Percentiles rank a stretch among this genome's conserved stretches.
Conservation (phyloP, 2,329 filamentous ascomycete species). For the Samsoniella hepiali region DNA sequence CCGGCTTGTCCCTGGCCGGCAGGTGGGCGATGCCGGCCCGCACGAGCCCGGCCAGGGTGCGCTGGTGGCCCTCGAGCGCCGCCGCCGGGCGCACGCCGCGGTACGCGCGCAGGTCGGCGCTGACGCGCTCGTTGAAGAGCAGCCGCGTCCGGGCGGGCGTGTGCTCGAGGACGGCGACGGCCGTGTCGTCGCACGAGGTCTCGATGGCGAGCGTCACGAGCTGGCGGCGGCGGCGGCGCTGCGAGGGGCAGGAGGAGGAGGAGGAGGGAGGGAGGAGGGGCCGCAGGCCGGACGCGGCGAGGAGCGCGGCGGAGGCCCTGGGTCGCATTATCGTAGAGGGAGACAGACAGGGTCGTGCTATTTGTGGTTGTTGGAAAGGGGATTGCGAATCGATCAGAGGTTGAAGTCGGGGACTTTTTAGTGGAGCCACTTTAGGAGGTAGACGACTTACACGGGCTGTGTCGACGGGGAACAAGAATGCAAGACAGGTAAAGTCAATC, state of each 20-base stretch:
- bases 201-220: constrained; percentile 70
- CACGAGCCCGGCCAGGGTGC: constrained; percentile 66
- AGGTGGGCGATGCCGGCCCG: constrained; percentile 58
- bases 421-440: neutral
- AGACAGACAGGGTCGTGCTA: too few species aligned
- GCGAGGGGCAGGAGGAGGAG: too few species aligned
- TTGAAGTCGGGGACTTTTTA: constrained; percentile 4
- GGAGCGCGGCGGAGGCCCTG: neutral
- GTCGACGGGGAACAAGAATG: neutral
- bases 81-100: constrained; percentile 76
- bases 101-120: constrained; percentile 72
- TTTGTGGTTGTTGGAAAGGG: neutral
- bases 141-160: constrained; percentile 49
- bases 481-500: too few species aligned
- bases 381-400: neutral
- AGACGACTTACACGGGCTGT: constrained; percentile 2
- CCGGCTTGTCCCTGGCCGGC: constrained; percentile 33
- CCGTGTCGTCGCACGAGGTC: constrained; percentile 89
- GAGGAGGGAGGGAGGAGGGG: neutral
- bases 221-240: constrained; percentile 23
- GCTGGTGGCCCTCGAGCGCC: constrained; percentile 72
- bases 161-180: constrained; percentile 75
- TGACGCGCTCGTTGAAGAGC: constrained; percentile 77
- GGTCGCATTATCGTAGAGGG: neutral
- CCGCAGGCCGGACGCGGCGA: neutral